These are phyloP conservation scores for Arabis alpina DNA, from an alignment of 345 rosid species.

Conservation along the genomic window DNA sequence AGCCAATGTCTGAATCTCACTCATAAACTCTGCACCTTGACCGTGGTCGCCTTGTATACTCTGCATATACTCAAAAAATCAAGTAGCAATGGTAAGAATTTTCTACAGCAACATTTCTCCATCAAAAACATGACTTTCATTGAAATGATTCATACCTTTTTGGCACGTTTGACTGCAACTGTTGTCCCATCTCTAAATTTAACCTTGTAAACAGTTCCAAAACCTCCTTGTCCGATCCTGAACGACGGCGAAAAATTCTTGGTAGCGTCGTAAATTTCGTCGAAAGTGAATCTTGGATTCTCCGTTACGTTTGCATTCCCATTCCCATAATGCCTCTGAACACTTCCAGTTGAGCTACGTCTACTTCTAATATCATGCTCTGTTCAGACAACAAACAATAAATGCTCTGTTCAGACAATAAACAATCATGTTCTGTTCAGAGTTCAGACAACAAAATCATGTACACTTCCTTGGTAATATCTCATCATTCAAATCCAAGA, in stretches of 20 bases:
- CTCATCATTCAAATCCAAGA: not conserved
- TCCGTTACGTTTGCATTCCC: conserved; percentile 49
- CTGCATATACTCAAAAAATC: conserved; percentile 47
- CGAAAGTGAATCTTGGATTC: conserved; percentile 56
- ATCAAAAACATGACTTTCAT: not conserved
- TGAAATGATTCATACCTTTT: conserved; percentile 56
- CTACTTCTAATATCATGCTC: conserved; percentile 50
- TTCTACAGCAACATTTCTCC: not conserved
- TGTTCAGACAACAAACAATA: not conserved
- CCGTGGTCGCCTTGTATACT: conserved; percentile 66
- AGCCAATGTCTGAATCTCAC: conserved; percentile 75
- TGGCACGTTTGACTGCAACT: conserved; percentile 88
- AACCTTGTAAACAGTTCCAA: conserved; percentile 91
- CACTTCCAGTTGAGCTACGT: conserved; percentile 48
- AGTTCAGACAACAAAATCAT: too few species aligned
- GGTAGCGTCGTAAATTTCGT: conserved; percentile 69
- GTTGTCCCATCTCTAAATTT: conserved; percentile 71
- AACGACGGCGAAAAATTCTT: conserved; percentile 78
- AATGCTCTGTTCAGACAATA: too few species aligned
- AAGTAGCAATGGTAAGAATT: not conserved
- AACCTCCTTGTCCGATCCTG: conserved; percentile 87
- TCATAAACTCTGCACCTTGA: conserved; percentile 74
- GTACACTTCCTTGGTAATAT: too few species aligned
- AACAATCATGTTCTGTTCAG: too few species aligned
- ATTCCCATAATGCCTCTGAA: conserved; percentile 41